Conservation (phyloP, 1,139 yeast genomes). For the Kurtzmaniella quercitrusa region DNA sequence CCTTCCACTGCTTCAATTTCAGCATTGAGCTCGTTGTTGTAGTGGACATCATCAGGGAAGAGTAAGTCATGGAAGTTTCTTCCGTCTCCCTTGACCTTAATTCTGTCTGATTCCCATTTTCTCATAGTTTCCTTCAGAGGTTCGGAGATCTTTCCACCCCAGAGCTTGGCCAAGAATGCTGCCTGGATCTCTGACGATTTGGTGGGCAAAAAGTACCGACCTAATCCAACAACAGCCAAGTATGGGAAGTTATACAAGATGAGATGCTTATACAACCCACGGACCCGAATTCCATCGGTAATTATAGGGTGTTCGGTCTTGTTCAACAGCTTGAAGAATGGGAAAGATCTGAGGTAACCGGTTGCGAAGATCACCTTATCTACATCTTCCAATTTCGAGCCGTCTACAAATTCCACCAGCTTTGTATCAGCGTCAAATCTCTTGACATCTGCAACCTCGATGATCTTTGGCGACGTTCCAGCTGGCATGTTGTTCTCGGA, state of each 20-base stretch:
- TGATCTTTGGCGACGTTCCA: constrained; percentile 33
- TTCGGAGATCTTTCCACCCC: constrained; percentile 41
- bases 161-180: constrained; percentile 51
- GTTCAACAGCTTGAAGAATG: constrained; percentile 31
- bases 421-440: constrained; percentile 25
- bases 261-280: constrained; percentile 49
- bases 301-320: constrained; percentile 26
- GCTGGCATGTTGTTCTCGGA: constrained; percentile 38
- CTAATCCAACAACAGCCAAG: constrained; percentile 48
- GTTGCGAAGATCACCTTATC: constrained; percentile 60
- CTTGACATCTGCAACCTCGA: constrained; percentile 37
- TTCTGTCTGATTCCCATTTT: constrained; percentile 32
- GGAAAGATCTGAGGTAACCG: constrained; percentile 52
- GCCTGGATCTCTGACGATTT: constrained; percentile 59
- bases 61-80: constrained; percentile 40
- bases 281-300: constrained; percentile 42
- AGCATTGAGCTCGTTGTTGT: constrained; percentile 32
- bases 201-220: constrained; percentile 54
- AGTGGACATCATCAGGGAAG: constrained; percentile 48
- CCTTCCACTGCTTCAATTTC: constrained; percentile 24
- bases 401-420: constrained; percentile 31
- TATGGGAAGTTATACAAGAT: constrained; percentile 53
- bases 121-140: constrained; percentile 41
- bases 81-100: constrained; percentile 32
- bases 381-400: constrained; percentile 31